Evolutionary conservation across 2,329 filamentous ascomycete genomes (phyloP).

Genomic region (Fusarium anguioides): DNA sequence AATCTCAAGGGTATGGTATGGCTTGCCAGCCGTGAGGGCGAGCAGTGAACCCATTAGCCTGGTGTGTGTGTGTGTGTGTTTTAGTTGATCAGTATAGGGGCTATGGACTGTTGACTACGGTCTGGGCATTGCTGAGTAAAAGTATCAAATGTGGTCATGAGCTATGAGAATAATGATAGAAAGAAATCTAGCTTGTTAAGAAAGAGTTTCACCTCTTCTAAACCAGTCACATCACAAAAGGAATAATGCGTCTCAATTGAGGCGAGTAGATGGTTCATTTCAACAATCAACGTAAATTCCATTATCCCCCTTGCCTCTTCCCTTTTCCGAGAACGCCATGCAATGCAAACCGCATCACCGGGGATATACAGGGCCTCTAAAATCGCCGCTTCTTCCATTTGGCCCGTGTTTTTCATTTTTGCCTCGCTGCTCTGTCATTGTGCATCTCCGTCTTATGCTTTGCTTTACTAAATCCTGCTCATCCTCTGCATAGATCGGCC

Average conservation of each 20-base stretch:
- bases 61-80: background rate
- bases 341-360: constrained; percentile 55
- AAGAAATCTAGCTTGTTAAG: constrained; percentile 17
- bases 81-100: background rate
- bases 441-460: constrained; percentile 19
- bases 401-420: constrained; percentile 27
- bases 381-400: constrained; percentile 31
- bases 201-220: background rate
- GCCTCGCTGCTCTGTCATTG: constrained; percentile 34
- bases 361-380: constrained; percentile 46
- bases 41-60: constrained; percentile 35
- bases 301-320: constrained; percentile 48
- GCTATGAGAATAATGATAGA: constrained; percentile 34
- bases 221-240: constrained; percentile 11
- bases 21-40: constrained; percentile 57
- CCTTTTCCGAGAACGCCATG: constrained; percentile 53
- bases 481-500: constrained; percentile 8
- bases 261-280: constrained; percentile 44
- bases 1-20: constrained; percentile 66
- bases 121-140: background rate
- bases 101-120: background rate
- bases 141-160: constrained; percentile 27
- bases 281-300: constrained; percentile 48
- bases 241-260: constrained; percentile 6
- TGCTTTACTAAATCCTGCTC: constrained; percentile 28